phyloP scores from a whole-genome alignment of 2,329 filamentous ascomycete species.

The Ascocoryne sarcoides region DNA sequence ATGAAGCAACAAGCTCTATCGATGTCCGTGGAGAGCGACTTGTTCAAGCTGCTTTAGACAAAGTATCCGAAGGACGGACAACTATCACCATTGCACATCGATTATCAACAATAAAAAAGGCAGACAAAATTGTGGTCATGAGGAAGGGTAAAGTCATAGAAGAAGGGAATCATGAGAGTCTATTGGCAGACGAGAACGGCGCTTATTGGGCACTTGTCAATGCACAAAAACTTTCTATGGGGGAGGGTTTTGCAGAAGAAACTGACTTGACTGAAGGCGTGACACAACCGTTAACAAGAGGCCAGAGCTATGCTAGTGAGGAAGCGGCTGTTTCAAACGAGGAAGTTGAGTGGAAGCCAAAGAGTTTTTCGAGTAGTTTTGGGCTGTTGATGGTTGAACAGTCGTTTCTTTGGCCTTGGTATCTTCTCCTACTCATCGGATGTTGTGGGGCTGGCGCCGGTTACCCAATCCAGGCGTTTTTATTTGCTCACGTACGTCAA shows the following conservation, averaged over 20 bases:
- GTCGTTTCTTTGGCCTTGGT: slow-evolving; percentile 40
- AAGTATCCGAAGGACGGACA: slow-evolving; percentile 47
- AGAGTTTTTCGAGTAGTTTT: slow-evolving; percentile 40
- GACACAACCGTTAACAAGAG: slow-evolving; percentile 14
- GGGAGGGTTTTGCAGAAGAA: slow-evolving; percentile 20
- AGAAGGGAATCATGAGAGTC: slow-evolving; percentile 62
- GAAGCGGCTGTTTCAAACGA: slow-evolving; percentile 15
- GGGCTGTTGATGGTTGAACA: slow-evolving; percentile 50
- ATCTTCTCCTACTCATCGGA: slow-evolving; percentile 33
- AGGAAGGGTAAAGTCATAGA: slow-evolving; percentile 65
- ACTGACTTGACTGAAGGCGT: slow-evolving; percentile 17
- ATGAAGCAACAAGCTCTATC: slow-evolving; percentile 54
- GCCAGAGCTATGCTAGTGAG: slow-evolving; percentile 19
- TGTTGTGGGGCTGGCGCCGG: slow-evolving; percentile 31
- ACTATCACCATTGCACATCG: slow-evolving; percentile 94
- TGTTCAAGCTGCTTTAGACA: slow-evolving; percentile 46
- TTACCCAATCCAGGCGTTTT: slow-evolving; percentile 27
- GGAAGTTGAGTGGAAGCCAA: slow-evolving; percentile 27
- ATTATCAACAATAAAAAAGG: slow-evolving; percentile 88
- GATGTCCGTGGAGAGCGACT: slow-evolving; percentile 38
- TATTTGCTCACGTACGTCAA: slow-evolving; percentile 29
- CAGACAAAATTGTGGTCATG: slow-evolving; percentile 71
- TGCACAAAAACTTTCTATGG: slow-evolving; percentile 38
- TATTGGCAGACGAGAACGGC: slow-evolving; percentile 49
- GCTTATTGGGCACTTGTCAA: slow-evolving; percentile 61